Evolutionary conservation across 371 early-diverging fungal species (phyloP), one percentile per base, ranked within the genome.

Genomic region (Basidiobolus meristosporus): DNA sequence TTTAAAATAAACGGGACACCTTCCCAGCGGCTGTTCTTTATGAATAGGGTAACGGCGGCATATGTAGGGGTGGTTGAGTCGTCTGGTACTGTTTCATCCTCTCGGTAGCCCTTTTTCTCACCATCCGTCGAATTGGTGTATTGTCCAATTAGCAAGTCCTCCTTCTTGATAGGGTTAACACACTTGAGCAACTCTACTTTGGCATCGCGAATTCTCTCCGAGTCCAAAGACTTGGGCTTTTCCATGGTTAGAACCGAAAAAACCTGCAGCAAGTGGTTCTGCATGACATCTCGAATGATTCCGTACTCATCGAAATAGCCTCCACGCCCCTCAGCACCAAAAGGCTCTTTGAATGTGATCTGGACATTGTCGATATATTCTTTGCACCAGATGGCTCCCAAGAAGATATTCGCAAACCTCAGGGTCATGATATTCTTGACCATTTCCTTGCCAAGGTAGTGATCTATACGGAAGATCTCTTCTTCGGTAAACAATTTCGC

Each of bases 251-350:
- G 66, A 40, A 92, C 58, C n/a, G 85, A 66, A 26, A 98, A 59
- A 20, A 92, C 73, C 53, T 95, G 96, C 31, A 95, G 54, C 39
- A 98, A 40, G 53, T 98, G 83, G 73, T 98, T 98, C 68, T 98
- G 98, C 77, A 99, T 91, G 21, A 99, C 96, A 57, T 99, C 99
- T 46, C 98, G 89, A 48, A 98, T 88, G 39, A 98, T 95, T 36
- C 99, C 99, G 60, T 89, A 91, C 57, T 92, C 86, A 59, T 99
- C 98, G 76, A 98, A 99, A 68, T 98, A 98, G 9, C 93, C 91
- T 34, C 98, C 97, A 28, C 99, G 84, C 28, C 98, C 99, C 52
- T 96, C 89, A 4, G 92, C 96, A 15, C 98, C 98, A 56, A 98
- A 77, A 43, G 75, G 77, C 52, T 99, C 99, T 56, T 97, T 98